Base-by-base conservation (phyloP, 345 rosid genomes). In the Gossypioides kirkii region DNA sequence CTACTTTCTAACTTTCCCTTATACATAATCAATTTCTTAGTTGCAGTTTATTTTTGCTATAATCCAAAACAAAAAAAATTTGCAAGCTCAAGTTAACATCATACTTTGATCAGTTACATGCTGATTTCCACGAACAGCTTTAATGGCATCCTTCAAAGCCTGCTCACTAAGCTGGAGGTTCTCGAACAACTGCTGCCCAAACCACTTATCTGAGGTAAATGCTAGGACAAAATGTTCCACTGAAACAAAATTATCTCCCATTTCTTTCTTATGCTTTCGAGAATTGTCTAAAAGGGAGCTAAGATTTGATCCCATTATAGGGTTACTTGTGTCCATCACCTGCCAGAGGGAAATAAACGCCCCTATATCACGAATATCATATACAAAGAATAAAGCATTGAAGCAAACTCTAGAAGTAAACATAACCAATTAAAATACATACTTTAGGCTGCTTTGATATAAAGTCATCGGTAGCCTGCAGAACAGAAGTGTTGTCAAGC, bases 91-190 rank as follows among this genome's bases (percentile, higher is more conserved):
- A 53, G 20, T 28, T 45, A 17, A 69, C 47, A 8, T 50, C 43
- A 32, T 89, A 92, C 97, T 85, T 77, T 88, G 99, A 89, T 87
- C 94, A 42, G 97, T 91, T 58, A 95, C 99, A 72, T 91, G 82
- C 69, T 95, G 99, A 80, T 86, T 86, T 77, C 98, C 97, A 55
- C 85, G 90, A 16, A 92, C 91, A 78, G 86, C 93, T 84, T 78
- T 61, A 59, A 91, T 76, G 14, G 90, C 94, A 36, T 86, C 90
- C 82, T 81, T 89, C 74, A 92, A 78, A 16, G 85, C 87, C 80
- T 85, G 79, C 79, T 89, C 96, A 50, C 70, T 80, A 23, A 92
- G 87, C 73, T 85, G 84, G 45, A 91, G 74, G 59, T 74, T 77
- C 83, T 72, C 81, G 68, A 91, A 89, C 70, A 91, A 77, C 41